Conservation (phyloP, 805 yeast species). For the Schwanniomyces yamadae region DNA sequence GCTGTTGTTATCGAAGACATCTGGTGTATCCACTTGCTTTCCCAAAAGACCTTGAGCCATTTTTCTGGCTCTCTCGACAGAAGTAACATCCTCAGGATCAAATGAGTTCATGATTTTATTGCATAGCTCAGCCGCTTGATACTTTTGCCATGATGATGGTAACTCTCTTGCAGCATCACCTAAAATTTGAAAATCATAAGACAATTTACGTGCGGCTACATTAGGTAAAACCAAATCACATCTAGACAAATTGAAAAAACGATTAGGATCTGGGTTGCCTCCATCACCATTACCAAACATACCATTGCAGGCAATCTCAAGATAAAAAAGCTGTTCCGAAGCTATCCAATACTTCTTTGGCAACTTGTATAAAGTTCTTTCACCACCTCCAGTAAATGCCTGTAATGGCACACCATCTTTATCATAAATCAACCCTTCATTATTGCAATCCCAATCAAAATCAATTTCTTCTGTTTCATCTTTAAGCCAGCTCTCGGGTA, state of each 20-base stretch:
- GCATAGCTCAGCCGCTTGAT: conserved; percentile 76
- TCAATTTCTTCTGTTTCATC: conserved; percentile 50
- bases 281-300: conserved; percentile 76
- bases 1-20: conserved; percentile 51
- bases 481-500: conserved; percentile 60
- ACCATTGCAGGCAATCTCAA: conserved; percentile 92
- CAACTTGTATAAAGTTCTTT: conserved; percentile 69
- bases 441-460: conserved; percentile 81
- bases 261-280: conserved; percentile 66
- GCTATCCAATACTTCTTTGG: conserved; percentile 56
- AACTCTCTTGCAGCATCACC: conserved; percentile 91
- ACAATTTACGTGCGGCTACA: conserved; percentile 72
- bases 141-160: conserved; percentile 76
- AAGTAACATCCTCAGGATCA: conserved; percentile 62
- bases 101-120: conserved; percentile 81
- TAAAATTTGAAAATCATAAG: conserved; percentile 81
- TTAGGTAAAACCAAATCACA: conserved; percentile 86
- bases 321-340: conserved; percentile 63
- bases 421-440: conserved; percentile 81
- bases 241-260: conserved; percentile 61
- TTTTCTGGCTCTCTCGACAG: conserved; percentile 62
- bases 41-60: conserved; percentile 69
- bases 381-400: conserved; percentile 86
- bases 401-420: conserved; percentile 66
- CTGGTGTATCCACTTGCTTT: conserved; percentile 55